Base-by-base conservation (phyloP, 2,329 filamentous ascomycete species). In the Nakataea oryzae region DNA sequence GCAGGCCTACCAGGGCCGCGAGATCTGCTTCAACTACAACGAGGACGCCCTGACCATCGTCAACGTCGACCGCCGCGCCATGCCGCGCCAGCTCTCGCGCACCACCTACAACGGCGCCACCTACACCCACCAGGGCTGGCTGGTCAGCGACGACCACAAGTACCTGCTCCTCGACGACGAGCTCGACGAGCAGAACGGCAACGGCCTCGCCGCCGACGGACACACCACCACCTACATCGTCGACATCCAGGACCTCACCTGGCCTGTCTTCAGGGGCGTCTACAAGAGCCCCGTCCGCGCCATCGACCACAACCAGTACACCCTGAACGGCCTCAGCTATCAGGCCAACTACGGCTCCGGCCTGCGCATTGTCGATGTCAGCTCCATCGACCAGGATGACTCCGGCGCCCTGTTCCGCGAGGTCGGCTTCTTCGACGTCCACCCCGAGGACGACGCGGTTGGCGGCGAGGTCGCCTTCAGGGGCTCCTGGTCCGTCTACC, bases 21-120 rank as follows among this genome's bases (percentile, higher is more conserved):
- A 84, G 61, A 81, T 84, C 67, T 84, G 81, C 76, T 83, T 82
- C 67, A 79, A 76, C 63, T 84, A 81, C 73, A 82, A 83, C 66
- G 80, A 80, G 65, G 78, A 81, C 63, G 75, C 76, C 0, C 67
- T 81, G 54, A 80, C 78, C 50, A 79, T 81, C 58, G 58, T 59
- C 34, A 27, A 59, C 58, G 34, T 54, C 14, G 50, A 81, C 77
- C 27, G 72, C 81, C 41, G 58, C 24, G 2, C 9, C 14, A 9
- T 6, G 3, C 58, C 58, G 14, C 17, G 21, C 14, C 34, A 59
- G 41, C 24, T 59, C 14, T 47, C 30, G 9, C 26, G 24, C 63
- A 83, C 80, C 3, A 78, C 76, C 0, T 85, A 85, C 69, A 75
- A 79, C 21, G 82, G 82, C 55, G 79, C 79, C 17, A 70, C 76